Evolutionary conservation across 2,329 filamentous ascomycete genomes (phyloP), one percentile per base, ranked within the genome.

Genomic region (Neospermospora avenae): DNA sequence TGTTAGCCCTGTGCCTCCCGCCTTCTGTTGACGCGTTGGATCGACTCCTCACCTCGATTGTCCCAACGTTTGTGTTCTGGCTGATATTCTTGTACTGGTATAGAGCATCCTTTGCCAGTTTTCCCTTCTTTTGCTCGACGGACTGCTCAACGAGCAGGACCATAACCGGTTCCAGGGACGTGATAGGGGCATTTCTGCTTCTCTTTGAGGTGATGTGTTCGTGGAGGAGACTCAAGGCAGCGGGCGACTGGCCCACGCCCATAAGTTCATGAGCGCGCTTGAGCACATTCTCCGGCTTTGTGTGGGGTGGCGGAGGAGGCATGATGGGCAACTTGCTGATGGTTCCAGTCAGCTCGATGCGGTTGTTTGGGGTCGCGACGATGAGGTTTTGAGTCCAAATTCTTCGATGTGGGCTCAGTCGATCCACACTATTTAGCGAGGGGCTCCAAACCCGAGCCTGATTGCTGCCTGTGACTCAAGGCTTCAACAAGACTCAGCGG

Each of bases 81-180:
- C 93, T 93, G 69, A 97, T 98, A 77, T 99, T 99, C 84, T 99
- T 99, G 85, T 99, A 99, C 77, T 97, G 95, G 77, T 98, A 99
- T 52, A 99, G 84, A 63, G 95, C 95, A 80, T 99, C 95, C 84
- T 99, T 99, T 77, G 93, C 95, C 63, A 95, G 84, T 79, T 99
- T 99, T 71, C 95, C 95, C 80, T 98, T 99, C 80, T 95, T 92
- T 72, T 97, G 87, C 74, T 98, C 93, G 72, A 99, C 95, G 69
- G 90, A 96, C 62, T 98, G 85, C 78, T 98, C 92, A 72, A 99
- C 93, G 74, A 99, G 88, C 69, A 97, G 88, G 77, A 98, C 84
- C 93, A 99, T 98, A 68, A 99, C 93, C 68, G 95, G 95, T 86
- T 99, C 95, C 74, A 99, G 81, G 57, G 93, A 96, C 67, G 89